A percentile compares a stretch with the other conserved stretches of the same genome.
Evolutionary conservation across 306 rosid species (phyloP).

Genomic region (Castanea mollissima): DNA sequence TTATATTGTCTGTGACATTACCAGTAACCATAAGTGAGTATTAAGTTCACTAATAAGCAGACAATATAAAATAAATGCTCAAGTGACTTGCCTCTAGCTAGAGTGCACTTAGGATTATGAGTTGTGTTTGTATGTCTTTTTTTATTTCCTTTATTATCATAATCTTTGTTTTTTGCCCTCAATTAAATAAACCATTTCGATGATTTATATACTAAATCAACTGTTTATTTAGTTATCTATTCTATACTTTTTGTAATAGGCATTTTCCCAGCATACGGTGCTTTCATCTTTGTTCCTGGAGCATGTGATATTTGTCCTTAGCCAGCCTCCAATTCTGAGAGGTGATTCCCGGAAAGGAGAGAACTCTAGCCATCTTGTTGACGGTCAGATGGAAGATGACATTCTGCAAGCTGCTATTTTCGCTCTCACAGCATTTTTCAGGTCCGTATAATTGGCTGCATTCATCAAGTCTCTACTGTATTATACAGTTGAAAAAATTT

Average conservation of each 20-base stretch:
- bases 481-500: constrained; percentile 21
- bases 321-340: constrained; percentile 59
- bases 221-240: background rate
- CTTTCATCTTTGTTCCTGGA: constrained; percentile 83
- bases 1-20: background rate
- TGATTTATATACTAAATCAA: background rate
- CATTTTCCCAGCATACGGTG: constrained; percentile 84
- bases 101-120: background rate
- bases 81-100: no score
- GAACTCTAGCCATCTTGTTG: constrained; percentile 46
- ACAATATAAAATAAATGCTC: no score
- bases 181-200: background rate
- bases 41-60: background rate
- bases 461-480: constrained; percentile 15
- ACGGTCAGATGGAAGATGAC: constrained; percentile 61
- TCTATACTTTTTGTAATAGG: constrained; percentile 41
- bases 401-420: constrained; percentile 79
- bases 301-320: constrained; percentile 70
- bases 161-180: background rate
- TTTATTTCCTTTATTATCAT: background rate
- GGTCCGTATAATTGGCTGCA: constrained; percentile 38
- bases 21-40: background rate
- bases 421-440: constrained; percentile 93
- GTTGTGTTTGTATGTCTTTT: background rate
- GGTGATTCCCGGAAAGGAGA: constrained; percentile 60